Conservation (phyloP, 75 land plant genomes). For the Cryptomeria japonica region DNA sequence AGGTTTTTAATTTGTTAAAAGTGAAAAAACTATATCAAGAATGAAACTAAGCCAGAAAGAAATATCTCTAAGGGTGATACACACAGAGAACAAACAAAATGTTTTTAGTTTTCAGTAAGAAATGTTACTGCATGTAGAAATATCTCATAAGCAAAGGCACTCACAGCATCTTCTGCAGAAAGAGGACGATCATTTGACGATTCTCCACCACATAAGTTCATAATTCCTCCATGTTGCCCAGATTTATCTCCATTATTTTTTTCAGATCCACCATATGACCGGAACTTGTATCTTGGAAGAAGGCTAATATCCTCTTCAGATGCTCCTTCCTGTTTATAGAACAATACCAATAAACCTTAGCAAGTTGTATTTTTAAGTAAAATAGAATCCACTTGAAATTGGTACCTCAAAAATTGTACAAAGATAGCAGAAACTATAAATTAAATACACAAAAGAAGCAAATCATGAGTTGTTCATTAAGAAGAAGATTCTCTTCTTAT, state of each 20-base stretch:
- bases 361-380: not conserved
- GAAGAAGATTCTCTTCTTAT: no score
- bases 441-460: no score
- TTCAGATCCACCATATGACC: constrained; percentile 31
- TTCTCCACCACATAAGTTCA: constrained; percentile 53
- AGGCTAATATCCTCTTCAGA: constrained; percentile 67
- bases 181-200: constrained; percentile 50
- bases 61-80: not conserved
- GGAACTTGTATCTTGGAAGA: constrained; percentile 59
- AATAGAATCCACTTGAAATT: not conserved
- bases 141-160: constrained; percentile 1
- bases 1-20: not conserved
- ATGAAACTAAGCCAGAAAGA: not conserved
- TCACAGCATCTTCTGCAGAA: constrained; percentile 71
- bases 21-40: not conserved
- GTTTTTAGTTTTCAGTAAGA: no score
- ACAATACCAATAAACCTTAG: not conserved
- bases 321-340: constrained; percentile 62
- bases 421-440: not conserved
- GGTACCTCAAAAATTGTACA: not conserved
- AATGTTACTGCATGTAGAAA: not conserved
- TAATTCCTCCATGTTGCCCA: constrained; percentile 40
- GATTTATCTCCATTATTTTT: constrained; percentile 33
- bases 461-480: no score
- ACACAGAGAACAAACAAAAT: not conserved